Conservation (phyloP, 148 eudicot species). For the Amaranthus cruentus region DNA sequence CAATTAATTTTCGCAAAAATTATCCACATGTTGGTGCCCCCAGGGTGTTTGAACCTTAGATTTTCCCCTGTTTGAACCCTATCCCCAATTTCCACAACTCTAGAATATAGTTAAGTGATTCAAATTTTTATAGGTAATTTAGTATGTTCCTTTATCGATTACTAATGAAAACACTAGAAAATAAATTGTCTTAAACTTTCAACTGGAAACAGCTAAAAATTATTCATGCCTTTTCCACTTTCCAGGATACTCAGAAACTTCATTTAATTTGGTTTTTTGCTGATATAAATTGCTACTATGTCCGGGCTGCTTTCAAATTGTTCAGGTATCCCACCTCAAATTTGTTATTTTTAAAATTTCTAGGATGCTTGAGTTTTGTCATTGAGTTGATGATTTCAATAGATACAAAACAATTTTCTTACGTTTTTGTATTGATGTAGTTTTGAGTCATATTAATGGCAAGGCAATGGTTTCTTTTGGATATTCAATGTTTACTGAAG, state of each 20-base stretch:
- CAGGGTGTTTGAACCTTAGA: too few species aligned
- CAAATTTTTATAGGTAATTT: too few species aligned
- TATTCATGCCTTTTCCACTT: too few species aligned
- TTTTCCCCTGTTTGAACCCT: too few species aligned
- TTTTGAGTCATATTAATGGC: constrained; percentile 16
- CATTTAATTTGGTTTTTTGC: not conserved
- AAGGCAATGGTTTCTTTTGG: constrained; percentile 21
- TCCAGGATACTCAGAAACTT: not conserved
- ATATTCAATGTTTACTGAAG: constrained; percentile 4
- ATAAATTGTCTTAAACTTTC: too few species aligned
- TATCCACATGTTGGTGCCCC: too few species aligned
- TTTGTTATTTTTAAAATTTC: not conserved
- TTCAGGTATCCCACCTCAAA: constrained; percentile 25
- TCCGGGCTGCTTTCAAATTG: constrained; percentile 21
- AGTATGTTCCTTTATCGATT: too few species aligned
- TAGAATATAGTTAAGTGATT: too few species aligned
- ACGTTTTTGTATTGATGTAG: constrained; percentile 15
- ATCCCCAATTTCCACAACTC: too few species aligned
- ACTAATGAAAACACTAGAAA: too few species aligned
- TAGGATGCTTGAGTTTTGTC: not conserved
- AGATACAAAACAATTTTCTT: not conserved
- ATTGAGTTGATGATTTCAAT: not conserved
- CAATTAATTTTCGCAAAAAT: too few species aligned
- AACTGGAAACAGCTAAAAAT: too few species aligned
- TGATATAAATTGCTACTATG: constrained; percentile 22